Evolutionary conservation across 2,329 filamentous ascomycete genomes (phyloP).

Genomic region (Myrmaecium sp.): DNA sequence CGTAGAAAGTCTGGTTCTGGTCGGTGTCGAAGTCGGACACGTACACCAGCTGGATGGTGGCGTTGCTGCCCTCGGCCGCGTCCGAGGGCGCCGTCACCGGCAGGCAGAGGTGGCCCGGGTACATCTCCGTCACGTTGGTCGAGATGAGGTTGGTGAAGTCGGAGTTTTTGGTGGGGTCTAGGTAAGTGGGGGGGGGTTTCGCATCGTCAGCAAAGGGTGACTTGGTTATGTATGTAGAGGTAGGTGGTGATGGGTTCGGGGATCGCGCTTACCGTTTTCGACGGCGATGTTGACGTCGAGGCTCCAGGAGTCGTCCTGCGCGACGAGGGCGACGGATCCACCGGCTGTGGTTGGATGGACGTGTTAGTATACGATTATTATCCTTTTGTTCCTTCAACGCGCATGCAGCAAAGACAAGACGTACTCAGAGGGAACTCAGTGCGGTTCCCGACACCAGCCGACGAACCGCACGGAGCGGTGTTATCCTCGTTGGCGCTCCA

Average conservation of each 20-base stretch:
- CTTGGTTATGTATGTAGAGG: not conserved
- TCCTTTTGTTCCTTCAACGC: not conserved
- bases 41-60: constrained; percentile 30
- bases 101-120: constrained; percentile 29
- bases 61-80: constrained; percentile 23
- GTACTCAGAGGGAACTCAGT: constrained; percentile 40
- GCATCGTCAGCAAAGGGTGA: not conserved
- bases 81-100: constrained; percentile 19
- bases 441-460: constrained; percentile 29
- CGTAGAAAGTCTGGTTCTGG: constrained; percentile 26
- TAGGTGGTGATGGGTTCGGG: not conserved
- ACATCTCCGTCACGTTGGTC: constrained; percentile 20
- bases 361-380: constrained; percentile 2
- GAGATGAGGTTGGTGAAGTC: constrained; percentile 23
- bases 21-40: constrained; percentile 24
- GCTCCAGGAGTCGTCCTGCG: constrained; percentile 40
- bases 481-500: constrained; percentile 41
- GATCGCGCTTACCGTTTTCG: constrained; percentile 27
- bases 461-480: constrained; percentile 39
- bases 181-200: constrained; percentile 7
- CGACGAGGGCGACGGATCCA: constrained; percentile 37
- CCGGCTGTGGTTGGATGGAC: constrained; percentile 22
- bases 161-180: constrained; percentile 22
- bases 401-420: constrained; percentile 5
- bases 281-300: constrained; percentile 39